Percentiles rank a stretch among this genome's conserved stretches.
Conservation (phyloP, 31 red algal species). For the Odonthalia washingtoniensis region DNA sequence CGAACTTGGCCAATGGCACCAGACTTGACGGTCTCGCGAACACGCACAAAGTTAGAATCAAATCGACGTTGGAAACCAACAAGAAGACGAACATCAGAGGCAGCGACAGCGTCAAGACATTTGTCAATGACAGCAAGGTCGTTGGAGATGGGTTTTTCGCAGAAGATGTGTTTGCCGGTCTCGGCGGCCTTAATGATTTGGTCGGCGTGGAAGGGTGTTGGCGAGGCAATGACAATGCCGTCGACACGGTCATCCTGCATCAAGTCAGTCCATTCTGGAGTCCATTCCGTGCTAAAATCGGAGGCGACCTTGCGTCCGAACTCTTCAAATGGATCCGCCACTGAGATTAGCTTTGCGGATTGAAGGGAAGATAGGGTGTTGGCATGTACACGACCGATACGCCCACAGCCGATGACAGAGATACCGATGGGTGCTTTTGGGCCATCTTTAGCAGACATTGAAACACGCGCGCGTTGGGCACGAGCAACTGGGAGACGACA, state of each 20-base stretch:
- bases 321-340: constrained; percentile 93
- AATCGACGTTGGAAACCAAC: constrained; percentile 99
- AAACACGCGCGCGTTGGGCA: background rate
- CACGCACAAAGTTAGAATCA: constrained; percentile 89
- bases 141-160: constrained; percentile 99
- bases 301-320: constrained; percentile 81
- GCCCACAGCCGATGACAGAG: constrained; percentile 91
- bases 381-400: constrained; percentile 96
- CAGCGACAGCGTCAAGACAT: constrained; percentile 77
- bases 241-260: constrained; percentile 75
- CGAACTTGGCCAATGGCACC: constrained; percentile 92
- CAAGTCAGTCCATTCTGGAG: constrained; percentile 74
- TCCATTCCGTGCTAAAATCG: constrained; percentile 76
- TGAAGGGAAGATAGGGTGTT: constrained; percentile 67
- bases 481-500: background rate
- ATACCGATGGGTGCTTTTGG: constrained; percentile 64
- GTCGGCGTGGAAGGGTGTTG: constrained; percentile 98
- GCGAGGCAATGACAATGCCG: constrained; percentile 96
- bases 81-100: constrained; percentile 80
- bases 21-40: constrained; percentile 68
- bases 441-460: constrained; percentile 5
- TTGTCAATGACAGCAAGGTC: constrained; percentile 92
- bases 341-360: constrained; percentile 65
- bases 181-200: constrained; percentile 90
- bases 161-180: constrained; percentile 99